Evolutionary conservation across 495 filamentous ascomycete genomes (phyloP), one percentile per base, ranked within the genome.

Genomic region (Lentithecium fluviatile): DNA sequence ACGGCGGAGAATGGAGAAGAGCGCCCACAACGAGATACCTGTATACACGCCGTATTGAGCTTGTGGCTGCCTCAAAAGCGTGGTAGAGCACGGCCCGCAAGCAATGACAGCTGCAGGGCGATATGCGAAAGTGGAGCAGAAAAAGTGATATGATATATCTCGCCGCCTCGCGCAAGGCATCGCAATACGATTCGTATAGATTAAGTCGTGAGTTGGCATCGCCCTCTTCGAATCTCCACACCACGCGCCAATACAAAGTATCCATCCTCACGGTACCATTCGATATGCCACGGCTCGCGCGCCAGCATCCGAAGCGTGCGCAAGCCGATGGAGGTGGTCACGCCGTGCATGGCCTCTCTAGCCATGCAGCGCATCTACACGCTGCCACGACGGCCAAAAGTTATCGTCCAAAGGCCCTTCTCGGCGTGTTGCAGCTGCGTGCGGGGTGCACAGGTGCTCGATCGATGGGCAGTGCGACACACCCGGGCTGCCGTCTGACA

Each of bases 401-500:
- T 57, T 48, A 34, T 57, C 54, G 54, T 57, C 19, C 7, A 13
- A 21, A 40, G 24, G 25, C 40, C 45, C 24, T 15, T 54, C 50
- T 47, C 7, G 57, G 57, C 57, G 38, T 17, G 47, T n/a, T 60
- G 57, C 57, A 60, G 45, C 11, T 11, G 15, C 2, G 37, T 24
- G 8, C 21, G 29, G 32, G 54, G 45, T 20, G 43, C 10, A 57
- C 54, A 54, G n/a, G 34, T 26, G 53, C 23, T 23, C 53, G 23
- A 26, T 43, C 23, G 19, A 23, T 29, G 47, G 29, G 43, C 40
- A 20, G 54, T 57, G 26, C 40, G 5, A 47, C 43, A 15, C 32
- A 48, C 43, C 53, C 42, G 53, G 46, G 36, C 46, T 32, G 40
- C 40, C 36, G 56, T 52, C 50, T 54, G 58, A 60, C 58, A 60